Percentiles rank a stretch among this genome's conserved stretches.
These are phyloP conservation scores for Solanum tarijense DNA, from an alignment of 257 asterid species.

Conservation along the genomic window DNA sequence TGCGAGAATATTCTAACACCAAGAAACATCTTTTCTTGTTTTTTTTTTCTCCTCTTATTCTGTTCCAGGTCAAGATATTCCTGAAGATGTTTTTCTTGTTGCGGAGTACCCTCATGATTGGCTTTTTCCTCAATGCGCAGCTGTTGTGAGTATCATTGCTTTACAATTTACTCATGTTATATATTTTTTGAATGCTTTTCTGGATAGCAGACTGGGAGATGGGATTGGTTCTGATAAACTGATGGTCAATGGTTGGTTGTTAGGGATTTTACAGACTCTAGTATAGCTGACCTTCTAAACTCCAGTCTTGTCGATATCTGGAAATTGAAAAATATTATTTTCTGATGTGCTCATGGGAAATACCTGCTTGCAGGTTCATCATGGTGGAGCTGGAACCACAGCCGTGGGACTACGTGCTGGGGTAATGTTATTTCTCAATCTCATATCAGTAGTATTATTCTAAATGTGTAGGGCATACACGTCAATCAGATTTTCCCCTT, in stretches of 20 bases:
- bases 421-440: slow-evolving; percentile 26
- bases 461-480: background rate
- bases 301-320: background rate
- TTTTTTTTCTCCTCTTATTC: background rate
- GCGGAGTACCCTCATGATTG: slow-evolving; percentile 97
- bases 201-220: background rate
- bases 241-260: background rate
- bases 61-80: slow-evolving; percentile 58
- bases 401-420: slow-evolving; percentile 94
- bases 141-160: slow-evolving; percentile 62
- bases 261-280: background rate
- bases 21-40: background rate
- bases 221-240: background rate
- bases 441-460: background rate
- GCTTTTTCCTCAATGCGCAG: slow-evolving; percentile 94
- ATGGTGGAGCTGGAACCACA: slow-evolving; percentile 99
- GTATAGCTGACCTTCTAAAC: background rate
- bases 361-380: slow-evolving; percentile 64
- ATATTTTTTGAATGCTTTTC: background rate
- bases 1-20: background rate
- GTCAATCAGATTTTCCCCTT: background rate
- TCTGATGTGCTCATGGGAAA: background rate
- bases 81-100: slow-evolving; percentile 63
- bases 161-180: background rate
- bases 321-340: background rate